A percentile compares a stretch with the other conserved stretches of the same genome.
These are phyloP conservation scores for Geotrichum aggregatum DNA, from an alignment of 1,139 yeast genomes.

Conservation along the genomic window DNA sequence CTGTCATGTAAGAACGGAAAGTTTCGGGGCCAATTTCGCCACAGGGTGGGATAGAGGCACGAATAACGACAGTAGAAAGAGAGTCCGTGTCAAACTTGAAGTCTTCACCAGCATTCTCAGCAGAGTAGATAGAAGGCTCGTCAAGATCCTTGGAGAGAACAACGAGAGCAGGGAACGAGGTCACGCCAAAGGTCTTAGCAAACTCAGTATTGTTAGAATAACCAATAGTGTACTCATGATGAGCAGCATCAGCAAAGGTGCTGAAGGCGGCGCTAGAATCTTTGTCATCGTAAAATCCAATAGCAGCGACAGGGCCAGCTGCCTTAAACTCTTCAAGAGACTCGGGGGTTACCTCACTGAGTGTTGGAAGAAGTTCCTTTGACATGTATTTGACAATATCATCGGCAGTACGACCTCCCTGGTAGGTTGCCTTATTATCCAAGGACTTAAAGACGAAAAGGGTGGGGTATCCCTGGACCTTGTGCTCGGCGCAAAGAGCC, in stretches of 20 bases:
- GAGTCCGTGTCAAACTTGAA: constrained; percentile 35
- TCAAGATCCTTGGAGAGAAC: constrained; percentile 46
- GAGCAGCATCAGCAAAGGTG: constrained; percentile 52
- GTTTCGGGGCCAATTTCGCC: constrained; percentile 88
- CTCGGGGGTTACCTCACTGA: constrained; percentile 49
- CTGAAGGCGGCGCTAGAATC: constrained; percentile 48
- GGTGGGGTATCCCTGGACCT: constrained; percentile 88
- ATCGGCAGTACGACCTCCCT: constrained; percentile 78
- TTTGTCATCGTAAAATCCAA: constrained; percentile 44
- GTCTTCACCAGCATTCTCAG: constrained; percentile 33
- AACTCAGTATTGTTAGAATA: constrained; percentile 50
- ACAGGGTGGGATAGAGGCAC: constrained; percentile 75
- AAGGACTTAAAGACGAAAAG: constrained; percentile 76
- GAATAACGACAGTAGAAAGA: constrained; percentile 51
- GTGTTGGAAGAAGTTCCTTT: constrained; percentile 80
- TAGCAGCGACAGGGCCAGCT: constrained; percentile 51
- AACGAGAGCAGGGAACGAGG: constrained; percentile 47
- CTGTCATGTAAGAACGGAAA: constrained; percentile 67
- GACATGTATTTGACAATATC: constrained; percentile 76
- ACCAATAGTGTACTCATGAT: constrained; percentile 62
- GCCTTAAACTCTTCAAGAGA: constrained; percentile 47
- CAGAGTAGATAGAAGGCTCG: constrained; percentile 44
- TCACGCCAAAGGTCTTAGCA: constrained; percentile 46
- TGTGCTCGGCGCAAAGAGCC: constrained; percentile 70
- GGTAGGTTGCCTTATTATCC: constrained; percentile 49